phyloP scores from a whole-genome alignment of 2,329 filamentous ascomycete genomes.

The Lachnellula willkommii region DNA sequence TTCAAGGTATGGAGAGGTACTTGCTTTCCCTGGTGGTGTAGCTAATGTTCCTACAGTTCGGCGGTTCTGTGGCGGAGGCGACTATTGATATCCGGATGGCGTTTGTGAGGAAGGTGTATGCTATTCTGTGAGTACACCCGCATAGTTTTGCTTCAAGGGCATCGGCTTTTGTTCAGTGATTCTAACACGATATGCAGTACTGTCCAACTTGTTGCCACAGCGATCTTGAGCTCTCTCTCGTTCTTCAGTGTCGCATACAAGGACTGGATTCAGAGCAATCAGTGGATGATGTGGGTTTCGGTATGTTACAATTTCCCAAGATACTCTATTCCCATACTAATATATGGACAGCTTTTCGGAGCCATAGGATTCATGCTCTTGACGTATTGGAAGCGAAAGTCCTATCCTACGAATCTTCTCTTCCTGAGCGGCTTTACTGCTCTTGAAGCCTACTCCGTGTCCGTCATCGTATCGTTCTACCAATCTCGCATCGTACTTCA shows the following conservation, averaged over 20 bases:
- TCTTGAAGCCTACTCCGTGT: slow-evolving; percentile 89
- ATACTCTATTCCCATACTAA: neutral
- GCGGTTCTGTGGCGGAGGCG: slow-evolving; percentile 86
- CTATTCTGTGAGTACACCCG: slow-evolving; percentile 62
- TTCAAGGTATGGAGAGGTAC: slow-evolving; percentile 64
- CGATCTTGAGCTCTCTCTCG: slow-evolving; percentile 71
- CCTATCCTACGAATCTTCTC: slow-evolving; percentile 87
- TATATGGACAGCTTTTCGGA: slow-evolving; percentile 58
- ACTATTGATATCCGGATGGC: slow-evolving; percentile 95
- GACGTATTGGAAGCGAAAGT: slow-evolving; percentile 94
- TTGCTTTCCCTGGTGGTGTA: neutral
- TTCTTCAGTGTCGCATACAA: slow-evolving; percentile 81
- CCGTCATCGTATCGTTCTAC: slow-evolving; percentile 89
- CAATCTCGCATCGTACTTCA: slow-evolving; percentile 78
- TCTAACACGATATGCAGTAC: slow-evolving; percentile 45
- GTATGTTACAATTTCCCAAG: slow-evolving; percentile 38
- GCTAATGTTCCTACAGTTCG: slow-evolving; percentile 56
- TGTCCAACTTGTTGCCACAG: slow-evolving; percentile 84
- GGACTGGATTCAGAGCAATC: slow-evolving; percentile 77
- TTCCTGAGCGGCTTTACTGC: slow-evolving; percentile 89
- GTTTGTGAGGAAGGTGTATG: slow-evolving; percentile 96
- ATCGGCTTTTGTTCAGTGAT: neutral
- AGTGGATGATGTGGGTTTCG: slow-evolving; percentile 80
- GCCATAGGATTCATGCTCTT: slow-evolving; percentile 78
- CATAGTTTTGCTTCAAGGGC: neutral